Base-by-base conservation (phyloP, 2,329 filamentous ascomycete species). In the Fusarium sp. region DNA sequence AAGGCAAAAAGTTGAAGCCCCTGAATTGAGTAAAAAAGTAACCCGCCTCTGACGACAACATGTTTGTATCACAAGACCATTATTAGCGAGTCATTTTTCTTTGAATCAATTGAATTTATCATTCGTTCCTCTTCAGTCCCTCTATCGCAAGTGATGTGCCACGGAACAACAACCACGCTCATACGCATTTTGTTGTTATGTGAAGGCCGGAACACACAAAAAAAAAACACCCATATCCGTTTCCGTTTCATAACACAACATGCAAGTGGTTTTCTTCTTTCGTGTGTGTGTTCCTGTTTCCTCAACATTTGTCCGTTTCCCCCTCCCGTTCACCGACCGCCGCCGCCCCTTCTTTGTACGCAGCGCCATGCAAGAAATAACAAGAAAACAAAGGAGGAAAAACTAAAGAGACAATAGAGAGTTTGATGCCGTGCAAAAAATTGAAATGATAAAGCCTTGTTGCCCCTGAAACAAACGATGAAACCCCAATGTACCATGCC, bases 291-390 rank as follows among this genome's bases (percentile, higher is more conserved):
- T 50, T 50, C n/a, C 45, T 50, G 45, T 30, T 30, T 30, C 45
- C 30, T 27, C 22, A 50, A 50, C 45, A 30, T 20, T 50, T 17
- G 57, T 72, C 64, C 68, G 64, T 66, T 60, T 71, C 62, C 27
- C 27, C 25, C 25, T 25, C 25, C 52, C 57, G 68, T 52, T 52
- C 70, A 62, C 70, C 65, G 68, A 64, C 66, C 71, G 50, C 68
- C 71, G 68, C 68, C 69, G 63, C 65, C 68, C 68, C 64, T 69
- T 72, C 70, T 73, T 73, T 69, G 66, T 67, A 69, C 62, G 75
- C 66, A 68, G 71, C 75, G 75, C 75, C 73, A 77, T 77, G 75
- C 75, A 74, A 73, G 65, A 22, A 66, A 72, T 32, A 54, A 35
- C 11, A 66, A 69, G 22, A 60, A 66, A 35, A 66, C 66, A 37